These are phyloP conservation scores for Zygoascus biomembranicola DNA, from an alignment of 805 yeast genomes.

Conservation along the genomic window DNA sequence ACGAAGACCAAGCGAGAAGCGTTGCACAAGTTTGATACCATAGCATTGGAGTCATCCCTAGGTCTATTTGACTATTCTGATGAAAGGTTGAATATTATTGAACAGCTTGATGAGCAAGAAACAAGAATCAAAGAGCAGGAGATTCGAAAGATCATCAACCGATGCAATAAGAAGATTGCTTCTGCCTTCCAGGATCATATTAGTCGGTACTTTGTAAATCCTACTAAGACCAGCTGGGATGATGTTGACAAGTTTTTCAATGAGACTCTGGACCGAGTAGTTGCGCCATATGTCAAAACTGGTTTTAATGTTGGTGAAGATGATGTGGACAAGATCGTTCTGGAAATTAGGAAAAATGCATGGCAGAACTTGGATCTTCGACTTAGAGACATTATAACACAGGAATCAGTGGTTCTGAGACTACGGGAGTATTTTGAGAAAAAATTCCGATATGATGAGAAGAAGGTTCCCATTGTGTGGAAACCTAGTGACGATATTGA, in stretches of 20 bases:
- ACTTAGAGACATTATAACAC: slow-evolving; percentile 53
- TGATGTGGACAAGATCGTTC: slow-evolving; percentile 35
- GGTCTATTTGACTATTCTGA: slow-evolving; percentile 25
- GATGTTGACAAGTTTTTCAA: slow-evolving; percentile 40
- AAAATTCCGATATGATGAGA: slow-evolving; percentile 70
- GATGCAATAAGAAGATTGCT: slow-evolving; percentile 15
- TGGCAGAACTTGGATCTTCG: slow-evolving; percentile 60
- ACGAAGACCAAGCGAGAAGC: background rate
- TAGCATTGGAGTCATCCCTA: slow-evolving; percentile 29
- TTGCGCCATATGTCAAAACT: slow-evolving; percentile 29
- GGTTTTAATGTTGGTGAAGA: slow-evolving; percentile 21
- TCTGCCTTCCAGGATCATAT: slow-evolving; percentile 34
- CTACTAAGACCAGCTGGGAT: slow-evolving; percentile 56
- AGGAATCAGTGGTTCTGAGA: slow-evolving; percentile 56
- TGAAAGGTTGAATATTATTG: slow-evolving; percentile 21
- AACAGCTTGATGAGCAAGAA: slow-evolving; percentile 30
- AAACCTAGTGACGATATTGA: slow-evolving; percentile 68
- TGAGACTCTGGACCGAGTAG: slow-evolving; percentile 23
- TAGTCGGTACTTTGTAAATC: slow-evolving; percentile 40
- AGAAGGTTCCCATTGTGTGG: slow-evolving; percentile 79
- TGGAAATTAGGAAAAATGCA: slow-evolving; percentile 42
- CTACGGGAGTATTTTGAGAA: slow-evolving; percentile 78
- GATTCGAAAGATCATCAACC: slow-evolving; percentile 34
- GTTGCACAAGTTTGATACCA: background rate
- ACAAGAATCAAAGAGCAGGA: slow-evolving; percentile 31